phyloP scores from a whole-genome alignment of 2,329 filamentous ascomycete genomes.

The Monosporascus sp. region DNA sequence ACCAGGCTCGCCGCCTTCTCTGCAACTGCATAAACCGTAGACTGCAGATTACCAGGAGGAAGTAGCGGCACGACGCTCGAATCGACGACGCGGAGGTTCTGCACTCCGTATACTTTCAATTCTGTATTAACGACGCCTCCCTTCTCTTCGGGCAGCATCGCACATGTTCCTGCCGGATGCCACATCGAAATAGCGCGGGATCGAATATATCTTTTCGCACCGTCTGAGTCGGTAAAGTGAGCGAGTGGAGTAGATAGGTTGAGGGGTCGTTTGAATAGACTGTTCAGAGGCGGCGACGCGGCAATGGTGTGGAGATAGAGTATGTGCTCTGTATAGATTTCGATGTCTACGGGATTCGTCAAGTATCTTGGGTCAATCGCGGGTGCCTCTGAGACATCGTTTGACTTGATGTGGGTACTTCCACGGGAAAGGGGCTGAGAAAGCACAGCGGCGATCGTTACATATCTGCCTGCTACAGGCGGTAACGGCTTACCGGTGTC shows the following conservation, averaged over 20 bases:
- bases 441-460: constrained; percentile 7
- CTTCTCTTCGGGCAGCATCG: constrained; percentile 27
- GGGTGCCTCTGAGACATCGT: constrained; percentile 1
- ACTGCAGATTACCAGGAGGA: constrained; percentile 26
- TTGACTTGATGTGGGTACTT: constrained; percentile 9
- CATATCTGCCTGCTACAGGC: constrained; percentile 3
- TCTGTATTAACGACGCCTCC: constrained; percentile 29
- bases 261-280: constrained; percentile 12
- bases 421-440: constrained; percentile 11
- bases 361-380: constrained; percentile 13
- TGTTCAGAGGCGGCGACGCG: constrained; percentile 3
- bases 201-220: constrained; percentile 12
- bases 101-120: constrained; percentile 28
- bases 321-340: constrained; percentile 11
- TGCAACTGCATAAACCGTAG: constrained; percentile 23
- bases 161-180: constrained; percentile 19
- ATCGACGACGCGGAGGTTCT: constrained; percentile 30
- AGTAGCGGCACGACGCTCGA: constrained; percentile 29
- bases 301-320: constrained; percentile 8
- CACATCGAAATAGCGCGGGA: constrained; percentile 15
- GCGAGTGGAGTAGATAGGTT: not conserved
- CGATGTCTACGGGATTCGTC: constrained; percentile 12
- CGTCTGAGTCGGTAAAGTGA: constrained; percentile 2
- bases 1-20: constrained; percentile 28
- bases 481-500: constrained; percentile 1